Evolutionary conservation across 371 early-diverging fungal genomes (phyloP).

Genomic region (Umbelopsis sp.): DNA sequence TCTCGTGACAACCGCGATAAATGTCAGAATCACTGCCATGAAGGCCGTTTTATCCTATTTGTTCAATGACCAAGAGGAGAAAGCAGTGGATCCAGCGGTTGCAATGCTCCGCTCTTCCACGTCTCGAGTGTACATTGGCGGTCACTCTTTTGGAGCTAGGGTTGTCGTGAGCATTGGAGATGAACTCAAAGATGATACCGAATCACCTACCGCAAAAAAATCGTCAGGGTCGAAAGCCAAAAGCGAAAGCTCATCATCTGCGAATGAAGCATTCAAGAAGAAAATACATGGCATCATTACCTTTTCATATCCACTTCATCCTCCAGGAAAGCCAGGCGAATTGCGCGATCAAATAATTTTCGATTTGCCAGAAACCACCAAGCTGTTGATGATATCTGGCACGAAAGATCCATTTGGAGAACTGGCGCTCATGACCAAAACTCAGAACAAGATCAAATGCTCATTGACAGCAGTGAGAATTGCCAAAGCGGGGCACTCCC

Average conservation of each 20-base stretch:
- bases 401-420: slow-evolving; percentile 15
- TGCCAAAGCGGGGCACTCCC: slow-evolving; percentile 1
- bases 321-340: not conserved
- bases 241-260: not conserved
- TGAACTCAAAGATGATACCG: not conserved
- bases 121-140: slow-evolving; percentile 3
- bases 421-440: not conserved
- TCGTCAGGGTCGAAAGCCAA: not conserved
- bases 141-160: slow-evolving; percentile 9
- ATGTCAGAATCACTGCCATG: not conserved
- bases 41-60: not conserved
- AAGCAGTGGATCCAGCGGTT: not conserved
- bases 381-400: not conserved
- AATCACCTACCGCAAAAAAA: not conserved
- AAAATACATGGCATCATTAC: slow-evolving; percentile 1
- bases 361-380: not conserved
- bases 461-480: not conserved
- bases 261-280: not conserved
- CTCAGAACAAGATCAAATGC: slow-evolving; percentile 10
- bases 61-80: not conserved
- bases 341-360: slow-evolving; percentile 9
- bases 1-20: not conserved
- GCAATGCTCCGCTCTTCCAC: not conserved
- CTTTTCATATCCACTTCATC: slow-evolving; percentile 3
- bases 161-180: slow-evolving; percentile 2